phyloP scores from a whole-genome alignment of 2,329 filamentous ascomycete genomes.

The Cryoendolithus antarcticus region DNA sequence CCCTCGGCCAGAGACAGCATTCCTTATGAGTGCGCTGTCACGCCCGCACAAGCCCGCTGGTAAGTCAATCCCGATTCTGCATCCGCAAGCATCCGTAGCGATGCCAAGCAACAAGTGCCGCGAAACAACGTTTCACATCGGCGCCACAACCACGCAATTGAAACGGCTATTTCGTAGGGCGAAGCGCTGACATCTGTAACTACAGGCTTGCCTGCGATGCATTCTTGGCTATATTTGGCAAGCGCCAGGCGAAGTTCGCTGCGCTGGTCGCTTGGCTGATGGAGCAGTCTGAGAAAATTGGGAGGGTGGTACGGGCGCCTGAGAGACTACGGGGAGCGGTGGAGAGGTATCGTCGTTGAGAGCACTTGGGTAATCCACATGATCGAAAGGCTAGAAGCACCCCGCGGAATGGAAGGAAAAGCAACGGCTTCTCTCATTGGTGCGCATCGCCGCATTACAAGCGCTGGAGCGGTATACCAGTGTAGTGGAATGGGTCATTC shows the following conservation, averaged over 20 bases:
- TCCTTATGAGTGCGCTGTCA: conserved; percentile 47
- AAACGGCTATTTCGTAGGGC: too few relatives aligned
- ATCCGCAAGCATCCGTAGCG: not conserved
- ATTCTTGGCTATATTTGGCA: conserved; percentile 54
- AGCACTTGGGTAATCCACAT: too few relatives aligned
- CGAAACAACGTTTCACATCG: too few relatives aligned
- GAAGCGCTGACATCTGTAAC: too few relatives aligned
- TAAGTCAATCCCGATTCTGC: conserved; percentile 28
- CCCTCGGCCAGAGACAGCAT: conserved; percentile 14
- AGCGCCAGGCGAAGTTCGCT: conserved; percentile 59
- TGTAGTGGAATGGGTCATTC: too few relatives aligned
- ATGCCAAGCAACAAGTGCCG: not conserved
- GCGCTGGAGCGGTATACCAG: too few relatives aligned
- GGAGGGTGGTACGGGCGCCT: conserved; percentile 19
- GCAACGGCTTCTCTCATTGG: too few relatives aligned
- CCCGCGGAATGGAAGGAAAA: too few relatives aligned
- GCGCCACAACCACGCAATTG: too few relatives aligned
- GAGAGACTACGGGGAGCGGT: conserved; percentile 16
- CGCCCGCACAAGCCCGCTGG: conserved; percentile 49
- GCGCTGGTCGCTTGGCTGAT: conserved; percentile 57
- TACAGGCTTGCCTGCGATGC: conserved; percentile 55
- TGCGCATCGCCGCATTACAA: too few relatives aligned
- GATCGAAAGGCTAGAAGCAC: too few relatives aligned
- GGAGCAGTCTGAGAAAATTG: conserved; percentile 16
- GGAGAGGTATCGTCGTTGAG: conserved; percentile 3